Evolutionary conservation across 352 stramenopile genomes (phyloP), one percentile per base, ranked within the genome.

Genomic region (Pythium scleroteichum): DNA sequence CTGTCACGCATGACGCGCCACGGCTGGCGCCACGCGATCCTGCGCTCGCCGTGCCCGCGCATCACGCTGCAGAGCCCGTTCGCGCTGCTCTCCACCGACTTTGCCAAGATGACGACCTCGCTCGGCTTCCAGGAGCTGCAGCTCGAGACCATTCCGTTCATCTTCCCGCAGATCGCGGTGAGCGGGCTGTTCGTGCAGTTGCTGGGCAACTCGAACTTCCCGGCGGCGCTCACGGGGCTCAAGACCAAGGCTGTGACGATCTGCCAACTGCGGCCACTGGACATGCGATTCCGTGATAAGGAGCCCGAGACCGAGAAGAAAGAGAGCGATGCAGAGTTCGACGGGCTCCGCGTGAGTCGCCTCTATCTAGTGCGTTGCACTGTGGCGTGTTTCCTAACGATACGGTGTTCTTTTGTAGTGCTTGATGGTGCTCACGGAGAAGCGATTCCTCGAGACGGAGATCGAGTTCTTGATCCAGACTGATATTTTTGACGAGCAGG

Each of bases 201-300:
- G 38, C 62, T 92, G 20, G 85, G 82, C 22, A 92, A 94, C 70
- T 94, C 85, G 4, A 73, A 94, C 53, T 94, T 94, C 55, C 85
- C 85, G 3, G 56, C 70, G 19, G 85, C 75, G 35, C 71, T 90
- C 32, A 62, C 63, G 10, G 47, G 72, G 9, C 47, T 91, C 27
- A 77, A 72, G 17, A 65, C 86, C 35, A 92, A 92, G 68, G 76
- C 74, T 40, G 56, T 94, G n/a, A 90, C 76, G 29, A 83, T 94
- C 48, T 85, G 80, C 45, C 82, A 94, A 53, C 55, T 94, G 33
- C 71, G 81, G 7, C 72, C 73, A 5, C 68, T 94, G 20, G 65
- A 90, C 51, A 90, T 92, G 83, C 79, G 80, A 50, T 86, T 86
- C 53, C 73, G 53, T 17, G 71, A 85, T 22, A 56, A 66, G 39